Evolutionary conservation across 225 moss, liverwort and hornwort species (phyloP), one percentile per base, ranked within the genome.

Genomic region (Marchantia paleacea): DNA sequence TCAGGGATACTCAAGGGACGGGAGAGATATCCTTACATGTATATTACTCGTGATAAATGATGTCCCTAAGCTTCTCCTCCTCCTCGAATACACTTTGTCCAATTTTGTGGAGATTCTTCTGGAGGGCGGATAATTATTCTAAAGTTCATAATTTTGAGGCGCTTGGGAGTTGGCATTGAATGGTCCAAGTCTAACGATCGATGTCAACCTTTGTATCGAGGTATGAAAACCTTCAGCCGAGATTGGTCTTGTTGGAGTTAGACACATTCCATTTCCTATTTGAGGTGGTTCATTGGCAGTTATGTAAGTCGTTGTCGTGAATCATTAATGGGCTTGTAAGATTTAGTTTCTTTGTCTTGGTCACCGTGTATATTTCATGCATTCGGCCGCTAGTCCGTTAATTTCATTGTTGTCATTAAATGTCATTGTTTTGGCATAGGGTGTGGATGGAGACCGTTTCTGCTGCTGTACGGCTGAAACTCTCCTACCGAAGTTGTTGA

Each of bases 71-170:
- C 58, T 58, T 61, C 31, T 39, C 31, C 30, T 10, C 61, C 60
- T 76, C 76, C 76, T 60, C 30, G 28, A 58, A 61, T 76, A 61
- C 26, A 7, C 6, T 10, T 48, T 30, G 60, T 31, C 39, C 20
- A 31, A 76, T 31, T 60, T 76, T 76, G 58, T 61, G 60, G 76
- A 76, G 76, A 76, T 76, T 61, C 76, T 15, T 60, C 51, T 58
- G 76, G 75, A 61, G 39, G 51, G 60, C 76, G 58, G 19, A 19
- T 76, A 62, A 30, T 28, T 16, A 31, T 10, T 19, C 16, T 48
- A 20, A 61, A 31, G 30, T 55, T 22, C 39, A n/a, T 53, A 55
- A 10, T 31, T 28, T 12, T 76, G 55, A 75, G 18, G 75, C 55
- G 30, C 47, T 20, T 69, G 58, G 58, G 76, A 61, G 76, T 62